A percentile compares a stretch with the other conserved stretches of the same genome.
These are phyloP conservation scores for Fonsecaea nubica DNA, from an alignment of 2,329 filamentous ascomycete species.

Conservation along the genomic window DNA sequence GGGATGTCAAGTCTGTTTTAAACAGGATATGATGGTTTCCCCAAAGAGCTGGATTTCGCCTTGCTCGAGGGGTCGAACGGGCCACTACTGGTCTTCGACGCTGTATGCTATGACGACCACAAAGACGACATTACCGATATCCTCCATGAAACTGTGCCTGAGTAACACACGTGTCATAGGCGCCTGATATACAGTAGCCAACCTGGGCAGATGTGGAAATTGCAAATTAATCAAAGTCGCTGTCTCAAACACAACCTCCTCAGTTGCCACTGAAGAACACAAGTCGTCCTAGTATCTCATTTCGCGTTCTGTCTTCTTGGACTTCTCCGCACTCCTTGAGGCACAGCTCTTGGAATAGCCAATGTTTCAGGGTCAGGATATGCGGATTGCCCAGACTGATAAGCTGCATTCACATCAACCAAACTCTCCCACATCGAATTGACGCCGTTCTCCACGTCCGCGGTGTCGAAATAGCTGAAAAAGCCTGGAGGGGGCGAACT, in stretches of 20 bases:
- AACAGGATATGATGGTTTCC: not conserved
- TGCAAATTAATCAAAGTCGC: not conserved
- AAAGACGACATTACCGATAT: not conserved
- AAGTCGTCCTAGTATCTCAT: slow-evolving; percentile 4
- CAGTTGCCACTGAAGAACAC: too few species aligned
- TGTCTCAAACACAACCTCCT: not conserved
- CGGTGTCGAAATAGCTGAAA: slow-evolving; percentile 40
- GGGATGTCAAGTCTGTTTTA: not conserved
- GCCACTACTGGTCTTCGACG: not conserved
- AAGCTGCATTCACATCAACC: slow-evolving; percentile 16
- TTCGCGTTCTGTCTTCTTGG: slow-evolving; percentile 26
- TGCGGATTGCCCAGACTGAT: slow-evolving; percentile 16
- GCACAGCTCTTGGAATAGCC: slow-evolving; percentile 7
- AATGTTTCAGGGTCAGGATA: slow-evolving; percentile 29
- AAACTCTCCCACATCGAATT: slow-evolving; percentile 33
- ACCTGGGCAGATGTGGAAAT: not conserved
- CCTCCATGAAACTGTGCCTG: not conserved
- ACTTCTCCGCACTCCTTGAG: slow-evolving; percentile 26
- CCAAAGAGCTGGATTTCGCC: not conserved
- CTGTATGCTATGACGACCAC: not conserved
- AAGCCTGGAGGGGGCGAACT: slow-evolving; percentile 51
- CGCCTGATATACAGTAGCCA: slow-evolving; percentile 14
- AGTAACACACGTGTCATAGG: slow-evolving; percentile 28
- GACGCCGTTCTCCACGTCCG: slow-evolving; percentile 24
- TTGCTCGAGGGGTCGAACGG: not conserved